Percentiles rank a stretch among this genome's conserved stretches.
Evolutionary conservation across 2,329 filamentous ascomycete species (phyloP).

Genomic region (Lomentospora prolificans): DNA sequence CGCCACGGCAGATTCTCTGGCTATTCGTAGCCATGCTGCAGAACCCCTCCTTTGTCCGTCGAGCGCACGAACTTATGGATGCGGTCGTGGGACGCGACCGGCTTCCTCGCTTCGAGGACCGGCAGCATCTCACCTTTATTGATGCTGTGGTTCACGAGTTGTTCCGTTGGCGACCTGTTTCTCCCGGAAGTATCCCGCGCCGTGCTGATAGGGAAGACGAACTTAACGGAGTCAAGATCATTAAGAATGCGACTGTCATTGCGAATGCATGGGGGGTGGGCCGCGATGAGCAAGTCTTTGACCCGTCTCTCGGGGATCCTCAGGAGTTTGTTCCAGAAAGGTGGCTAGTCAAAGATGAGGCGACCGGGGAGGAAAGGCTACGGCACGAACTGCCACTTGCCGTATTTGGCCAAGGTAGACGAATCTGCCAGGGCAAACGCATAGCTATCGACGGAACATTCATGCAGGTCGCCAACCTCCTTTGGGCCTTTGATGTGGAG

Average conservation of each 20-base stretch:
- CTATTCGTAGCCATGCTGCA: too few relatives aligned
- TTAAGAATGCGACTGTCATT: constrained; percentile 31
- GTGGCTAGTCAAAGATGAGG: constrained; percentile 17
- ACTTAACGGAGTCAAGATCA: constrained; percentile 30
- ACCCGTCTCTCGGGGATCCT: constrained; percentile 23
- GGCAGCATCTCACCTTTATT: constrained; percentile 29
- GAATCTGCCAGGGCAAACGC: constrained; percentile 31
- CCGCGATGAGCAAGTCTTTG: constrained; percentile 28
- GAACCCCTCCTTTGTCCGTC: constrained; percentile 20
- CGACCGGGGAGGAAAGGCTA: constrained; percentile 11
- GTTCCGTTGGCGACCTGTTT: constrained; percentile 33
- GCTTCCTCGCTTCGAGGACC: constrained; percentile 28
- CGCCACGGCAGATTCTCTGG: too few relatives aligned
- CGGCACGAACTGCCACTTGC: constrained; percentile 19
- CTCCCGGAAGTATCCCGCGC: constrained; percentile 26
- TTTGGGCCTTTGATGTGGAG: constrained; percentile 40
- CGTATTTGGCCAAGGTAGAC: constrained; percentile 38
- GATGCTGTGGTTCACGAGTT: constrained; percentile 29
- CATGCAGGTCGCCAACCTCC: constrained; percentile 27
- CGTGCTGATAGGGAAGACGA: constrained; percentile 23
- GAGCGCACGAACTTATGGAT: constrained; percentile 32
- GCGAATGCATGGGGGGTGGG: constrained; percentile 29
- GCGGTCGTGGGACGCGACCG: constrained; percentile 27
- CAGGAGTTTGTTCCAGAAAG: constrained; percentile 23
- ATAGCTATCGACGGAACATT: constrained; percentile 38